Evolutionary conservation across 495 filamentous ascomycete genomes (phyloP).

Genomic region (Neurospora sp.): DNA sequence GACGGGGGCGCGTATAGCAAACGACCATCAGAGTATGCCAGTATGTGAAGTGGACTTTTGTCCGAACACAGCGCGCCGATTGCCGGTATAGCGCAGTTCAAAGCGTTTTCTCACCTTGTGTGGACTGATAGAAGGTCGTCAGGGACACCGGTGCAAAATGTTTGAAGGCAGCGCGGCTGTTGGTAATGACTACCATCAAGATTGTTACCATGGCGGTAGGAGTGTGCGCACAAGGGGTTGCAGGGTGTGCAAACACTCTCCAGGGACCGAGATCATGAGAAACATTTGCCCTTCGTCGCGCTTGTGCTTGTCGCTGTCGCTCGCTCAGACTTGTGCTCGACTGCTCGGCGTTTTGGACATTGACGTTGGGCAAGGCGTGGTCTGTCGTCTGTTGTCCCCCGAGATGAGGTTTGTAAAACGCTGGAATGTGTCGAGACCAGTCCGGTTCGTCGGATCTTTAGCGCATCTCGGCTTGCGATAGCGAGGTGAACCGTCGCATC

Average conservation of each 20-base stretch:
- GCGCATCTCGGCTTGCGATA: not conserved
- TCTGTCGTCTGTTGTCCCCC: not conserved
- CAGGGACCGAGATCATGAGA: not conserved
- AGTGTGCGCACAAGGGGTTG: not conserved
- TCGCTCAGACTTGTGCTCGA: not conserved
- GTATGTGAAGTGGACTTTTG: not conserved
- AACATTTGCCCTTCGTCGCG: not conserved
- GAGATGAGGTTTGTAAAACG: not conserved
- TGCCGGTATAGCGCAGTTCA: not conserved
- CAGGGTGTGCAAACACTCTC: not conserved
- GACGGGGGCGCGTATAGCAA: not conserved
- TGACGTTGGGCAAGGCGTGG: not conserved
- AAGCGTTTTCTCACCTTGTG: not conserved
- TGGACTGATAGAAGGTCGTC: not conserved
- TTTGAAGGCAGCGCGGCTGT: not conserved
- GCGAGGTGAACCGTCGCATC: not conserved
- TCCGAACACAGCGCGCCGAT: not conserved
- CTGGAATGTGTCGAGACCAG: not conserved
- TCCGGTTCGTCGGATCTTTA: not conserved
- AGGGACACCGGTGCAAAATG: not conserved
- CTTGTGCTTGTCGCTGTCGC: not conserved
- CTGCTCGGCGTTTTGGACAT: not conserved
- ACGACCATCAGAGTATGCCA: not conserved
- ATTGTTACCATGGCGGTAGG: not conserved
- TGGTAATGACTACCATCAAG: not conserved